A percentile compares a stretch with the other conserved stretches of the same genome.
These are phyloP conservation scores for Clonostachys solani DNA, from an alignment of 2,329 filamentous ascomycete species.

Conservation along the genomic window DNA sequence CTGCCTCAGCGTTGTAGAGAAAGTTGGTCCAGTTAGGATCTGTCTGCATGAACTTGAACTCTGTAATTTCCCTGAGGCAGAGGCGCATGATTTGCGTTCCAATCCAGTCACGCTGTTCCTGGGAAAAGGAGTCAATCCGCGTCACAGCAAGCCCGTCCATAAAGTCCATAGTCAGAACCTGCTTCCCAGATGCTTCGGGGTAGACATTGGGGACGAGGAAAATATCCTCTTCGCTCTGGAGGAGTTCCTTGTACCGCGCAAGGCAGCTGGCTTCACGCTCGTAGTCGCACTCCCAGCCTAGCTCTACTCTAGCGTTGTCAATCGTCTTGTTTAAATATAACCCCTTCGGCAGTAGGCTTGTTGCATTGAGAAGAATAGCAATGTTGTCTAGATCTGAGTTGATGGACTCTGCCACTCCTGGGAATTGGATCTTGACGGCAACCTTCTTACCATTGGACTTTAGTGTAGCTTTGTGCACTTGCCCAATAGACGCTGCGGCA, in stretches of 20 bases:
- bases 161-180: slow-evolving; percentile 90
- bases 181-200: slow-evolving; percentile 73
- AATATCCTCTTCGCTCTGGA: slow-evolving; percentile 59
- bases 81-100: slow-evolving; percentile 89
- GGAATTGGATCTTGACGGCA: slow-evolving; percentile 96
- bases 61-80: slow-evolving; percentile 86
- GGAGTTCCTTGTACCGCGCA: slow-evolving; percentile 68
- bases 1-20: slow-evolving; percentile 70
- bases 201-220: slow-evolving; percentile 81
- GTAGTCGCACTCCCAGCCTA: slow-evolving; percentile 98
- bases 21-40: slow-evolving; percentile 99
- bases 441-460: slow-evolving; percentile 71
- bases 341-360: slow-evolving; percentile 82
- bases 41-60: slow-evolving; percentile 98
- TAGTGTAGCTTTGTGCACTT: slow-evolving; percentile 84
- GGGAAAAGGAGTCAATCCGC: slow-evolving; percentile 68
- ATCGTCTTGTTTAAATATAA: slow-evolving; percentile 97
- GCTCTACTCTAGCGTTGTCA: slow-evolving; percentile 84
- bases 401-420: slow-evolving; percentile 91
- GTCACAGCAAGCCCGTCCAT: slow-evolving; percentile 86
- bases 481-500: slow-evolving; percentile 93
- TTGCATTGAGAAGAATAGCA: slow-evolving; percentile 84
- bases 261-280: slow-evolving; percentile 80
- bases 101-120: slow-evolving; percentile 91
- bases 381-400: slow-evolving; percentile 95